Evolutionary conservation across 208 protist species (phyloP).

Genomic region (Zelonia costaricensis): DNA sequence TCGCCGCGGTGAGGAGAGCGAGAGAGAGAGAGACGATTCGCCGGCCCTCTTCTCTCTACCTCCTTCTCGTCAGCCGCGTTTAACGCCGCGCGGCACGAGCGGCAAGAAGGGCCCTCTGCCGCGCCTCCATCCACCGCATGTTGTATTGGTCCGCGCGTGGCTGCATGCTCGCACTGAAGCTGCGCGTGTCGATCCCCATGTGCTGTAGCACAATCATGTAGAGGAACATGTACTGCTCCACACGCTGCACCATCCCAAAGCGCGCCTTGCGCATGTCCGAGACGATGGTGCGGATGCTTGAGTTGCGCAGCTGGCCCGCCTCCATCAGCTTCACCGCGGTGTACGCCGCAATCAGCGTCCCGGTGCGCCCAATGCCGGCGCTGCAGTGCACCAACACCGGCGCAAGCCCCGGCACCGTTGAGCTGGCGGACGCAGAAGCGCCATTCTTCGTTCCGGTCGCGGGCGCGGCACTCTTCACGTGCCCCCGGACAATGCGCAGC

Average conservation of each 20-base stretch:
- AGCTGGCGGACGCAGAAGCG: neutral
- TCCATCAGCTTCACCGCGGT: constrained; percentile 42
- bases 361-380: constrained; percentile 84
- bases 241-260: constrained; percentile 82
- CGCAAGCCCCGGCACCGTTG: neutral
- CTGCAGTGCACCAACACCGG: constrained; percentile 87
- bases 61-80: too few relatives aligned
- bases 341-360: constrained; percentile 83
- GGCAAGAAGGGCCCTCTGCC: constrained; percentile 12
- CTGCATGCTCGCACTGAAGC: constrained; percentile 29
- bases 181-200: constrained; percentile 26
- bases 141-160: constrained; percentile 27
- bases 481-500: constrained; percentile 38
- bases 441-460: neutral
- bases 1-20: too few relatives aligned
- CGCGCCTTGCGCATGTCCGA: constrained; percentile 54
- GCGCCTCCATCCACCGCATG: constrained; percentile 27
- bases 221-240: constrained; percentile 89
- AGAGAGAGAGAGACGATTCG: too few relatives aligned
- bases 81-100: neutral
- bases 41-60: neutral
- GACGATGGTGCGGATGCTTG: constrained; percentile 47
- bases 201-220: constrained; percentile 64
- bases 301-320: constrained; percentile 28
- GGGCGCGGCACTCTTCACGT: neutral